Base-by-base conservation (phyloP, 2,329 filamentous ascomycete species). In the Acephala macrosclerotiorum region DNA sequence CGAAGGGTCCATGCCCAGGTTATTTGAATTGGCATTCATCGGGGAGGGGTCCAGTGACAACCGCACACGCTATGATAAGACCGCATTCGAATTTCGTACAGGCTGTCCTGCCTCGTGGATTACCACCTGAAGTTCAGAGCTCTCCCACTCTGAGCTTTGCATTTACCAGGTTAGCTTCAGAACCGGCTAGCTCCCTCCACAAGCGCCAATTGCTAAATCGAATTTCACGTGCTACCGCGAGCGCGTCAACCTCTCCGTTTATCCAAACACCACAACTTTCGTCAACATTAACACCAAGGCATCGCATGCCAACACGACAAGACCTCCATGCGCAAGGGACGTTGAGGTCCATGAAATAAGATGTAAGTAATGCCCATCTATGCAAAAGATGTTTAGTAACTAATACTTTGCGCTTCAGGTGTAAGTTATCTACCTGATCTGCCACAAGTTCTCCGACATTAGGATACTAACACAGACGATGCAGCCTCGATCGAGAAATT, bases 401-500 rank as follows among this genome's bases (percentile, higher is more conserved):
- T 42, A 22, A 40, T 25, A 29, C 16, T 38, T 61, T 38, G 51
- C 36, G 51, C n/a, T 56, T 7, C 20, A 61, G 60, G 49, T 61
- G 60, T 61, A 61, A 61, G 47, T 29, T 33, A 33, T n/a, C 25
- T 22, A 18, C 49, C 22, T 53, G 26, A n/a, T 29, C 22, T 29
- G 25, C n/a, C 22, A n/a, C 49, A 53, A 33, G 12, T 18, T 4
- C 25, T 29, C 16, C 25, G 12, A 26, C n/a, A 49, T 4, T 25
- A 49, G 18, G 18, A 26, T 22, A 20, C 49, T 62, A 22, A 62
- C n/a, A 9, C 38, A 20, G 16, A 36, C n/a, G 26, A 9, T 16
- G 16, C 22, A 92, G 92, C 94, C 69, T 91, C 89, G 77, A 94
- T 97, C 72, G 92, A 97, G 77, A 96, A 93, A 77, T 87, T 97